phyloP scores from a whole-genome alignment of 805 yeast genomes.

The Candida koratica region DNA sequence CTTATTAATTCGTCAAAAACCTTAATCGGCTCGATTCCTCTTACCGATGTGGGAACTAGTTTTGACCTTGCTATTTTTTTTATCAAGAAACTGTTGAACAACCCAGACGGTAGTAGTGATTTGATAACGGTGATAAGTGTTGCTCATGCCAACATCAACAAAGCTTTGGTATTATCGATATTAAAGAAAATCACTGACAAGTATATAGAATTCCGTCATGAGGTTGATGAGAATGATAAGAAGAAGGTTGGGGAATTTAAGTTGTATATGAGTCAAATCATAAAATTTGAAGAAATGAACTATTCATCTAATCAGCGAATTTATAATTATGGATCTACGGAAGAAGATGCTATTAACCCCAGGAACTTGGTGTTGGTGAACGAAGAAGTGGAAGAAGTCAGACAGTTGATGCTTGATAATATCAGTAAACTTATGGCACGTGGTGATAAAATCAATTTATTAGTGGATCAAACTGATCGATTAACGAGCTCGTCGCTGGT shows the following conservation, averaged over 20 bases:
- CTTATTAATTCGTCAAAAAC: slow-evolving; percentile 47
- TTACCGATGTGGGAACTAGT: slow-evolving; percentile 25
- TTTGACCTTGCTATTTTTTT: slow-evolving; percentile 40
- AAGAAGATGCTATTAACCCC: slow-evolving; percentile 28
- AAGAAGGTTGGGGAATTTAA: slow-evolving; percentile 49
- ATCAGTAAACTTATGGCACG: slow-evolving; percentile 68
- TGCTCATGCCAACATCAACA: slow-evolving; percentile 42
- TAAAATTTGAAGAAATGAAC: slow-evolving; percentile 49
- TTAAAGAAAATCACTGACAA: slow-evolving; percentile 50
- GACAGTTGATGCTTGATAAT: slow-evolving; percentile 67
- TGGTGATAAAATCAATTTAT: slow-evolving; percentile 67
- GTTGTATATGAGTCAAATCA: slow-evolving; percentile 52
- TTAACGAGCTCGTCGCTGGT: slow-evolving; percentile 63
- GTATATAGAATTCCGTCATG: slow-evolving; percentile 40
- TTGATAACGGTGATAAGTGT: slow-evolving; percentile 50
- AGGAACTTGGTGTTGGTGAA: slow-evolving; percentile 39
- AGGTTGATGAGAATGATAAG: slow-evolving; percentile 21
- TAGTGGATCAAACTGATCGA: slow-evolving; percentile 77
- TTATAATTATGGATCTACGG: slow-evolving; percentile 33
- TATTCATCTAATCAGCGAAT: slow-evolving; percentile 31
- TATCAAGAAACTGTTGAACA: slow-evolving; percentile 42
- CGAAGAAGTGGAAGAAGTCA: slow-evolving; percentile 60
- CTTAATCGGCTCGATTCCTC: slow-evolving; percentile 36
- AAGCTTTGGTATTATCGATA: slow-evolving; percentile 43
- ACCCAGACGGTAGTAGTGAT: slow-evolving; percentile 44